These are phyloP conservation scores for Poa annua DNA, from an alignment of 176 grass and related monocot species.

Conservation along the genomic window DNA sequence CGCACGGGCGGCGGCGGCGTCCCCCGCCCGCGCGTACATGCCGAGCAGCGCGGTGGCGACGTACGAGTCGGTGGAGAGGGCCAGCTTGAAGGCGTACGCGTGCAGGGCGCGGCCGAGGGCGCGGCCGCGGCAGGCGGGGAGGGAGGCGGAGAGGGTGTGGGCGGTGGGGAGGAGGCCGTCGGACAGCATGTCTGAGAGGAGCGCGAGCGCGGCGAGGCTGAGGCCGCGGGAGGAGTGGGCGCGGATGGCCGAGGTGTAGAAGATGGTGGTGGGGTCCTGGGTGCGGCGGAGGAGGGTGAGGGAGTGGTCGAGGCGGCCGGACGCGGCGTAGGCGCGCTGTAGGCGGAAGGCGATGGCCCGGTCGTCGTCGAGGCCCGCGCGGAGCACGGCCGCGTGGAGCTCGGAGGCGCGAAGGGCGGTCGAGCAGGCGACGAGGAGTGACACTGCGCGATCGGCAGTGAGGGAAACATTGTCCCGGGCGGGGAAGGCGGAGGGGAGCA, in stretches of 20 bases:
- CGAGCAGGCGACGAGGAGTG: constrained; percentile 58
- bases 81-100: constrained; percentile 74
- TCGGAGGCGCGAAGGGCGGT: constrained; percentile 52
- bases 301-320: constrained; percentile 56
- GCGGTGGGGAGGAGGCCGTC: constrained; percentile 56
- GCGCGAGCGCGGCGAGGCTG: constrained; percentile 58
- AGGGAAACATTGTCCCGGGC: constrained; percentile 17
- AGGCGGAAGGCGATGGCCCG: constrained; percentile 69
- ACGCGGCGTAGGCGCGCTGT: constrained; percentile 69
- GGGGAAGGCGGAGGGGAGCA: constrained; percentile 7
- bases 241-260: constrained; percentile 84
- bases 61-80: constrained; percentile 60
- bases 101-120: constrained; percentile 67
- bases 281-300: constrained; percentile 65
- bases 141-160: constrained; percentile 70
- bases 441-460: constrained; percentile 41
- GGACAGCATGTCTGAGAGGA: constrained; percentile 80
- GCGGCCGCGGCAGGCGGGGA: constrained; percentile 62
- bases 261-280: constrained; percentile 56
- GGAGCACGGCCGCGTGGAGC: constrained; percentile 71
- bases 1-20: constrained; percentile 61
- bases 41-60: constrained; percentile 82
- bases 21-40: constrained; percentile 82
- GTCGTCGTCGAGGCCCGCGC: constrained; percentile 54
- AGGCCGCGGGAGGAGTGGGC: constrained; percentile 67